A percentile compares a stretch with the other conserved stretches of the same genome.
Conservation (phyloP, 495 filamentous ascomycete species). For the Hypoxylon crocopeplum region DNA sequence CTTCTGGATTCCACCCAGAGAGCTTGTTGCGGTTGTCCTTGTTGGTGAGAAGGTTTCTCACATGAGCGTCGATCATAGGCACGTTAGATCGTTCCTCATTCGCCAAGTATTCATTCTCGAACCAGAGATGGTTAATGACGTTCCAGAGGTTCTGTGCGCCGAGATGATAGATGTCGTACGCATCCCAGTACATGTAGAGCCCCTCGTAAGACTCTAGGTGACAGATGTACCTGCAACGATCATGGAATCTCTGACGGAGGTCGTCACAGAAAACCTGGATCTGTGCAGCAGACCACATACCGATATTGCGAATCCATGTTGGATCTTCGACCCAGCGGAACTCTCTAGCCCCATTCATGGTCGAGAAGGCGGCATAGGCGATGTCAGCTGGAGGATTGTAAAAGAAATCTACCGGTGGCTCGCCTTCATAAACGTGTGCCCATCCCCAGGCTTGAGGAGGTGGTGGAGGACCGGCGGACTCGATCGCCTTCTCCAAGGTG, state of each 20-base stretch:
- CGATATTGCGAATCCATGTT: conserved; percentile 31
- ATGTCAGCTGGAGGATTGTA: conserved; percentile 25
- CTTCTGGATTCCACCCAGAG: conserved; percentile 21
- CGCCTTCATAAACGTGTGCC: conserved; percentile 1
- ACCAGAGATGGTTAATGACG: conserved; percentile 40
- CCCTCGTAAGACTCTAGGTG: conserved; percentile 35
- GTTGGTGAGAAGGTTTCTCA: too few relatives aligned
- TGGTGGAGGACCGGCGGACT: conserved; percentile 3
- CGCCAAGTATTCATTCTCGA: conserved; percentile 38
- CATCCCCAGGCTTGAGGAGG: not conserved
- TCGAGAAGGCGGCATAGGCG: conserved; percentile 46
- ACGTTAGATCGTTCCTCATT: too few relatives aligned
- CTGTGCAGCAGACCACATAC: conserved; percentile 29
- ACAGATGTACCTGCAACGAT: conserved; percentile 40
- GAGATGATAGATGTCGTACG: conserved; percentile 53
- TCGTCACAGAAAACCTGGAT: conserved; percentile 39
- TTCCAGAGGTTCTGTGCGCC: conserved; percentile 54
- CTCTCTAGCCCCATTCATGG: conserved; percentile 25
- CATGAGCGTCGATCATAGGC: too few relatives aligned
- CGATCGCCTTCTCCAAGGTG: conserved; percentile 15
- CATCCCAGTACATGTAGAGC: conserved; percentile 61
- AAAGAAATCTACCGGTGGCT: conserved; percentile 40
- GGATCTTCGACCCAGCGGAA: conserved; percentile 37
- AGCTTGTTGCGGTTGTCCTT: conserved; percentile 29
- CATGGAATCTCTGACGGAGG: conserved; percentile 43